These are phyloP conservation scores for Leccinum pachyderme DNA, from an alignment of 1,284 basidiomycete species.

Conservation along the genomic window DNA sequence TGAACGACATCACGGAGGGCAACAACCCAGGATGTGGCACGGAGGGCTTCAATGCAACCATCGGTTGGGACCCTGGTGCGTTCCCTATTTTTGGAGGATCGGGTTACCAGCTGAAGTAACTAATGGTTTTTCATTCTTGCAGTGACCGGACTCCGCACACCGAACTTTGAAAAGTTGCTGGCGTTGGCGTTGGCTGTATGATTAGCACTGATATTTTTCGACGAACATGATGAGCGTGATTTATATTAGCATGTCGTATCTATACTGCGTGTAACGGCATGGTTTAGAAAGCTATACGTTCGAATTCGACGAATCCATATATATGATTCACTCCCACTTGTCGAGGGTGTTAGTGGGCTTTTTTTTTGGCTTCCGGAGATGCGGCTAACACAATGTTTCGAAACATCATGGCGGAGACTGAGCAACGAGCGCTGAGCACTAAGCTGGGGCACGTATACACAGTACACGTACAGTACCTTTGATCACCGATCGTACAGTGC, in stretches of 20 bases:
- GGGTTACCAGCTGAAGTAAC: neutral
- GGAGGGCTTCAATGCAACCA: conserved; percentile 44
- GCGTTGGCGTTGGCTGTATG: neutral
- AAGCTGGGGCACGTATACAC: too few relatives aligned
- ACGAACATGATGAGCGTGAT: neutral
- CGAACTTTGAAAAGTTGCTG: conserved; percentile 38
- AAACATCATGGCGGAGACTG: too few relatives aligned
- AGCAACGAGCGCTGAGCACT: too few relatives aligned
- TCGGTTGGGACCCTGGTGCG: conserved; percentile 47
- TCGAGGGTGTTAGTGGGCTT: neutral
- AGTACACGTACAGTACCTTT: too few relatives aligned
- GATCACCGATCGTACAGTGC: too few relatives aligned
- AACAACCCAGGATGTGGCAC: conserved; percentile 59
- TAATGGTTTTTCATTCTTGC: neutral
- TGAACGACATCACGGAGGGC: conserved; percentile 55
- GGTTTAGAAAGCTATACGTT: neutral
- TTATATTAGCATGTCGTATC: neutral
- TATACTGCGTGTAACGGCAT: neutral
- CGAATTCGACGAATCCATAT: neutral
- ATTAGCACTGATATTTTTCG: neutral
- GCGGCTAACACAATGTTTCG: too few relatives aligned
- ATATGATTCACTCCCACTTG: too few relatives aligned
- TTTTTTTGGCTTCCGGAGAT: too few relatives aligned
- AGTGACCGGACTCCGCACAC: conserved; percentile 52
- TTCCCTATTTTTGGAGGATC: neutral